phyloP scores from a whole-genome alignment of 202 grass and related monocot species.

The Musa balbisiana region DNA sequence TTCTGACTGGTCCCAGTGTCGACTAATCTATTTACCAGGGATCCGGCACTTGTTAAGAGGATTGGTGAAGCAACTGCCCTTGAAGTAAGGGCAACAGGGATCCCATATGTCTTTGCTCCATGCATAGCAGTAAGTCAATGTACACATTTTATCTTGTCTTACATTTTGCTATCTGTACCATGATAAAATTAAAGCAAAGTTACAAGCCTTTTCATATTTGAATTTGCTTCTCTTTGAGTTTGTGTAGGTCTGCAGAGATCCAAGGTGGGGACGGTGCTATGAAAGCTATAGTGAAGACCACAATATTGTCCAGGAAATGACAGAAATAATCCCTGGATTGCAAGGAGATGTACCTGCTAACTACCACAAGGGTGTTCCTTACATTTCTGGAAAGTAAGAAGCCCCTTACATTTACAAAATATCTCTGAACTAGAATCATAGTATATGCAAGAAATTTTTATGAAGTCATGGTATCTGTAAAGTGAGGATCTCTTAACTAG shows the following conservation, averaged over 20 bases:
- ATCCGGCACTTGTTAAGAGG: conserved; percentile 61
- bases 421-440: not conserved
- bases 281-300: conserved; percentile 96
- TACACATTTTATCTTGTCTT: conserved; percentile 16
- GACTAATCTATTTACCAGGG: conserved; percentile 39
- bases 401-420: conserved; percentile 16
- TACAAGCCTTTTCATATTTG: not conserved
- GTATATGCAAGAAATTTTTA: conserved; percentile 1
- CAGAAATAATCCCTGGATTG: conserved; percentile 85
- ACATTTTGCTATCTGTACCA: conserved; percentile 14
- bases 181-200: not conserved
- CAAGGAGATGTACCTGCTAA: conserved; percentile 87
- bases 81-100: conserved; percentile 86
- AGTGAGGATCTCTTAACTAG: too few relatives aligned
- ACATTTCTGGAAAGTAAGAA: conserved; percentile 82
- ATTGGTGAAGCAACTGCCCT: conserved; percentile 94
- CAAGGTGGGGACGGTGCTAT: conserved; percentile 92
- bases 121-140: conserved; percentile 79
- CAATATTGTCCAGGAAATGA: conserved; percentile 87
- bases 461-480: too few relatives aligned
- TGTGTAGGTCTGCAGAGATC: conserved; percentile 91
- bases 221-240: conserved; percentile 22
- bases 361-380: conserved; percentile 80
- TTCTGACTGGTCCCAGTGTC: not conserved
- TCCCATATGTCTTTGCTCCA: conserved; percentile 82